Evolutionary conservation across 2,329 filamentous ascomycete species (phyloP).

Genomic region (Colletotrichum godetiae): DNA sequence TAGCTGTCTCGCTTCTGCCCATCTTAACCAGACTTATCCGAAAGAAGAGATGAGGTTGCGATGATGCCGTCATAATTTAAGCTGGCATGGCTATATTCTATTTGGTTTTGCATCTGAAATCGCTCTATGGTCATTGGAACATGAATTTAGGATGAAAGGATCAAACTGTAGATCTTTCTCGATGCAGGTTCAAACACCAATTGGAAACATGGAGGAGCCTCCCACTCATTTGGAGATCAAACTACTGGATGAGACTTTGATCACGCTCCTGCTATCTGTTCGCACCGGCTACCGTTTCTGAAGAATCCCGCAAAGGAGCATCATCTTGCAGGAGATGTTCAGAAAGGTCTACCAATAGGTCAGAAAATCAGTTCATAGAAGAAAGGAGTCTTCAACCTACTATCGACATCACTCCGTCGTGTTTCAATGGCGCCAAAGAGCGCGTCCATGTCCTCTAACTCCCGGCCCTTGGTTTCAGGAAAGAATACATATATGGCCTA

Average conservation of each 20-base stretch:
- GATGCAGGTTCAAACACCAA: not conserved
- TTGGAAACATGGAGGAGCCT: not conserved
- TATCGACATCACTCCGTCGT: not conserved
- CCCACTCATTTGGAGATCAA: not conserved
- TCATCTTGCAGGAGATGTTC: slow-evolving; percentile 10
- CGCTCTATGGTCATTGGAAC: not conserved
- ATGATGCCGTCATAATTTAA: not conserved
- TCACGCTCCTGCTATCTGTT: not conserved
- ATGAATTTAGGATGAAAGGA: not conserved
- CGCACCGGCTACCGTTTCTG: not conserved
- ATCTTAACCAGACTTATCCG: no score
- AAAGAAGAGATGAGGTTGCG: not conserved
- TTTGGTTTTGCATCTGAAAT: not conserved
- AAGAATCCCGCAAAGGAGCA: not conserved
- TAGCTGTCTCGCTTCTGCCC: not conserved
- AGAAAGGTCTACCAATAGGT: not conserved
- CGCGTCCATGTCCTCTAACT: slow-evolving; percentile 57
- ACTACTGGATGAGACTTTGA: not conserved
- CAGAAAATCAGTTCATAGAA: not conserved
- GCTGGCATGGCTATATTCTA: not conserved
- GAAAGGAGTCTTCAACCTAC: not conserved
- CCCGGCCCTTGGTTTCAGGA: slow-evolving; percentile 56
- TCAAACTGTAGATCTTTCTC: not conserved
- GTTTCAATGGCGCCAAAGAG: slow-evolving; percentile 47
- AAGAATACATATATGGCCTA: slow-evolving; percentile 55